Evolutionary conservation across 495 filamentous ascomycete species (phyloP).

Genomic region (Podospora pseudoanserina): DNA sequence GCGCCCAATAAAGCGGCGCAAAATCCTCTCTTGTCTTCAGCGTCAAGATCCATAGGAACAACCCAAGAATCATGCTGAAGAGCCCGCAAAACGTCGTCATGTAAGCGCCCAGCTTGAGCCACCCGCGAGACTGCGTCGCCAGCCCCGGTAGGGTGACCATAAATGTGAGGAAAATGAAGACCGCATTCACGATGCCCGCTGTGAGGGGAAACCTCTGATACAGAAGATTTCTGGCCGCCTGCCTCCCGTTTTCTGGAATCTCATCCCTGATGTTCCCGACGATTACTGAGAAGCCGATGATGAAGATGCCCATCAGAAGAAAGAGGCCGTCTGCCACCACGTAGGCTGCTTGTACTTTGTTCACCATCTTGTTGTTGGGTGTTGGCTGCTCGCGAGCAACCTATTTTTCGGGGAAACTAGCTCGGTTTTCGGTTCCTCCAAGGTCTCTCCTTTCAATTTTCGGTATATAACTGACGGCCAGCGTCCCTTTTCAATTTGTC

Average conservation of each 20-base stretch:
- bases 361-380: slow-evolving; percentile 43
- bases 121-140: slow-evolving; percentile 52
- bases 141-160: slow-evolving; percentile 57
- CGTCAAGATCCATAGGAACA: slow-evolving; percentile 67
- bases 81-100: slow-evolving; percentile 56
- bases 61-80: slow-evolving; percentile 62
- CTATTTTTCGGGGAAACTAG: slow-evolving; percentile 12
- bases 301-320: slow-evolving; percentile 57
- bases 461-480: slow-evolving; percentile 40
- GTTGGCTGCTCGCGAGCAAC: slow-evolving; percentile 8
- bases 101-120: slow-evolving; percentile 58
- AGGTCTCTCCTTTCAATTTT: slow-evolving; percentile 6
- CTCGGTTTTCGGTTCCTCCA: slow-evolving; percentile 9
- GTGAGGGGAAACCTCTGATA: slow-evolving; percentile 58
- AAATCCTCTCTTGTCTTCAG: slow-evolving; percentile 59
- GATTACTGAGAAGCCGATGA: slow-evolving; percentile 60
- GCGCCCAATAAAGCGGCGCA: slow-evolving; percentile 50
- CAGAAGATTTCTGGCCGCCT: slow-evolving; percentile 62
- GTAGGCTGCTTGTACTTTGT: slow-evolving; percentile 58
- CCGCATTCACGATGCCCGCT: slow-evolving; percentile 65
- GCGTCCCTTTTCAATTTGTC: slow-evolving; percentile 35
- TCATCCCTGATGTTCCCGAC: slow-evolving; percentile 49
- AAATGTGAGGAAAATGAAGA: slow-evolving; percentile 57
- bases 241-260: slow-evolving; percentile 42
- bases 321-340: slow-evolving; percentile 58